Evolutionary conservation across 306 rosid genomes (phyloP), one percentile per base, ranked within the genome.

Genomic region (Cicer bijugum): DNA sequence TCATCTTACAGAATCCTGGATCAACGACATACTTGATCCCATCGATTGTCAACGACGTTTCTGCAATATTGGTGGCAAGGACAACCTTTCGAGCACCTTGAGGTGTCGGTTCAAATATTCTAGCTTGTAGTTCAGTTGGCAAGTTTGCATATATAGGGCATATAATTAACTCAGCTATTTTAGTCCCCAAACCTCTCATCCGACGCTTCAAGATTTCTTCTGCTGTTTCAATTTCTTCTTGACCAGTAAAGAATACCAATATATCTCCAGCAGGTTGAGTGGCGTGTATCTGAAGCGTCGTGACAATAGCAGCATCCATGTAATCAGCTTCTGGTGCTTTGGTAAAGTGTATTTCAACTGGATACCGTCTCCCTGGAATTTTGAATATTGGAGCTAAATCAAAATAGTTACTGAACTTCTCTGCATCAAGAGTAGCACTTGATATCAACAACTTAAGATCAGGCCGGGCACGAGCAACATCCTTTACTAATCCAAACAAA

Each of bases 91-190:
- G 83, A 48, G 98, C 98, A 76, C 97, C 92, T 85, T 86, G 85
- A 8, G 98, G 97, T 23, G 98, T 91, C 39, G 98, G 92, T 70
- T 93, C 97, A 86, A 93, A 93, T 75, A 89, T 93, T 83, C 86
- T 91, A 60, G 98, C 86, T 76, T 93, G 98, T 61, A 93, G 83
- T 74, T 93, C 98, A 45, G 97, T 89, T 3, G 97, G 98, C 47
- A 93, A 87, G 74, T 93, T 93, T 57, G 98, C 98, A 81, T 93
- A 91, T 75, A 93, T 91, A 9, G 98, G 98, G 72, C 97, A 93
- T 74, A 93, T 91, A 75, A 93, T 88, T 50, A 93, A 85, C 81
- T 93, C 98, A 0, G 98, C 86, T 81, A 93, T 93, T 81, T 93
- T 91, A 12, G 96, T 91, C 55, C 98, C 98, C 55, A 91, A 85